These are phyloP conservation scores for Crucihimalaya himalaica DNA, from an alignment of 345 rosid genomes.

Conservation along the genomic window DNA sequence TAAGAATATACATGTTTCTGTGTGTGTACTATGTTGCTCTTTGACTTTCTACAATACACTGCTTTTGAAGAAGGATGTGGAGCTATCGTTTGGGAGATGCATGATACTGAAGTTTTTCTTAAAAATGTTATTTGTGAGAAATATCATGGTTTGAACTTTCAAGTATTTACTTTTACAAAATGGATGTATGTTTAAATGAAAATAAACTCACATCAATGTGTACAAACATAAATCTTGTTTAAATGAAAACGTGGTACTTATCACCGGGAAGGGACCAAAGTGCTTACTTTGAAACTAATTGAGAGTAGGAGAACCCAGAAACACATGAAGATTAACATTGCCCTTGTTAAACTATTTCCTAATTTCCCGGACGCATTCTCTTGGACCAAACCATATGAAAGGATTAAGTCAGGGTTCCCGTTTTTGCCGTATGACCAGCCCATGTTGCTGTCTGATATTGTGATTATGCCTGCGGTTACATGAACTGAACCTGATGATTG, in stretches of 20 bases:
- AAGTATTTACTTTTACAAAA: background rate
- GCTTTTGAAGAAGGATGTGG: background rate
- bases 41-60: slow-evolving; percentile 5
- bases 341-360: slow-evolving; percentile 42
- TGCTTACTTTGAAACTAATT: slow-evolving; percentile 59
- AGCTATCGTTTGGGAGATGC: background rate
- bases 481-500: slow-evolving; percentile 74
- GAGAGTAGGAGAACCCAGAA: slow-evolving; percentile 71
- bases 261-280: slow-evolving; percentile 57
- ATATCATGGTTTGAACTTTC: background rate
- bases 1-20: background rate
- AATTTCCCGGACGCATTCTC: slow-evolving; percentile 48
- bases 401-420: slow-evolving; percentile 51
- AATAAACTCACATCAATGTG: slow-evolving; percentile 11
- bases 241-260: background rate
- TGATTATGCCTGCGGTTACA: slow-evolving; percentile 78
- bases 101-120: background rate
- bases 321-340: slow-evolving; percentile 54
- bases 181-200: too few species aligned
- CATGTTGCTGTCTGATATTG: slow-evolving; percentile 55
- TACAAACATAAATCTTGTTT: background rate
- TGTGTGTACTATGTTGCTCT: background rate
- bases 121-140: background rate
- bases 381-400: slow-evolving; percentile 56
- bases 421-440: slow-evolving; percentile 69